A percentile compares a stretch with the other conserved stretches of the same genome.
These are phyloP conservation scores for Acacia acuminata DNA, from an alignment of 306 rosid genomes.

Conservation along the genomic window DNA sequence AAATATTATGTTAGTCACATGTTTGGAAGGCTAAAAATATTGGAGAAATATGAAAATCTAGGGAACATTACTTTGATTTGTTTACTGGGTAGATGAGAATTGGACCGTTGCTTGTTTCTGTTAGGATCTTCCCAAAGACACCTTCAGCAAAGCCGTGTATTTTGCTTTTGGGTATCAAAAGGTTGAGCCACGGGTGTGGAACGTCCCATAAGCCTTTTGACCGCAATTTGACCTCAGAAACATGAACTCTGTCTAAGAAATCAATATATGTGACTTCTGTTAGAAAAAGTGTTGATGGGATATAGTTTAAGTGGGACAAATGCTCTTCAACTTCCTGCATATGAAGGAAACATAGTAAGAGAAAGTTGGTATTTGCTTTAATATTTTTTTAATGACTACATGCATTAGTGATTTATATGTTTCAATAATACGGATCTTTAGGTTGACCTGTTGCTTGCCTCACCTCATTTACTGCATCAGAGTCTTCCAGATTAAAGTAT, in stretches of 20 bases:
- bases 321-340: conserved; percentile 19
- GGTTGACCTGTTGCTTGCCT: conserved; percentile 3
- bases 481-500: not conserved
- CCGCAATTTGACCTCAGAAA: conserved; percentile 79
- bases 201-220: conserved; percentile 94
- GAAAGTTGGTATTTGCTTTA: not conserved
- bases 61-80: conserved; percentile 47
- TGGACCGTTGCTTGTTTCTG: conserved; percentile 37
- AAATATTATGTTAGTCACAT: conserved; percentile 25
- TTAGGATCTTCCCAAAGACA: conserved; percentile 67
- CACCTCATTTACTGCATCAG: conserved; percentile 1
- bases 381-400: not conserved
- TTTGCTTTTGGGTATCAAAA: conserved; percentile 70
- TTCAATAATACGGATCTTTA: not conserved
- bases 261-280: conserved; percentile 78
- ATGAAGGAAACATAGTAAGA: conserved; percentile 15
- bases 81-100: conserved; percentile 68
- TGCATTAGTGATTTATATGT: conserved; percentile 4
- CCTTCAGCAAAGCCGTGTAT: conserved; percentile 55
- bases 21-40: not conserved
- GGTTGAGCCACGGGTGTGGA: conserved; percentile 99
- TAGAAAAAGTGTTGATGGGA: conserved; percentile 64
- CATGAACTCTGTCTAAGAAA: conserved; percentile 89
- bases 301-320: conserved; percentile 41
- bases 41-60: not conserved